Evolutionary conservation across 108 stramenopile species (phyloP).

Genomic region (Nitzschia sp.): DNA sequence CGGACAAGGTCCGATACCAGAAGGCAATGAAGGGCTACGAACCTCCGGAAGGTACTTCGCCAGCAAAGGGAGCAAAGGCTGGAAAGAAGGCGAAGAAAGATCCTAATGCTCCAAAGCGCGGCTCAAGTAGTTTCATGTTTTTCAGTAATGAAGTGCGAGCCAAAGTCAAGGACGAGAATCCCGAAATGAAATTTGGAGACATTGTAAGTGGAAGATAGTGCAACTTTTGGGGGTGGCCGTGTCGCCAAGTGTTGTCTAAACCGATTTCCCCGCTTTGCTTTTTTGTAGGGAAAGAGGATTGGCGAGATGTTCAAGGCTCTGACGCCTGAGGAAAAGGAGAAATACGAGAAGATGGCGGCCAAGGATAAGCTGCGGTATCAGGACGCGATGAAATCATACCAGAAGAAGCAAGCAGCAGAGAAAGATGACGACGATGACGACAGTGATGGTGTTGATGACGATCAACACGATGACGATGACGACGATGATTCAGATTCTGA

Average conservation of each 20-base stretch:
- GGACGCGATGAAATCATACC: constrained; percentile 57
- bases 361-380: constrained; percentile 74
- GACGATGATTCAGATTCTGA: constrained; percentile 16
- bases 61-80: constrained; percentile 17
- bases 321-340: constrained; percentile 53
- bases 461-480: constrained; percentile 14
- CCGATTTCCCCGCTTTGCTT: background rate
- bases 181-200: constrained; percentile 56
- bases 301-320: constrained; percentile 61
- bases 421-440: constrained; percentile 39
- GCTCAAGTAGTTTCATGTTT: constrained; percentile 64
- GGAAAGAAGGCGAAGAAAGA: constrained; percentile 57
- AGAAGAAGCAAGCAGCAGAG: constrained; percentile 42
- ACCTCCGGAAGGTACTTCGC: constrained; percentile 18
- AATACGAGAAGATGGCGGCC: constrained; percentile 64
- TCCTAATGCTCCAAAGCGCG: constrained; percentile 68
- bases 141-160: constrained; percentile 60
- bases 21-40: constrained; percentile 55
- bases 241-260: background rate
- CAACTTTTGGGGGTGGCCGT: background rate
- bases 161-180: constrained; percentile 71
- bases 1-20: constrained; percentile 69
- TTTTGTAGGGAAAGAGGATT: constrained; percentile 50
- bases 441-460: constrained; percentile 20
- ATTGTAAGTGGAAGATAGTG: constrained; percentile 24